A percentile compares a stretch with the other conserved stretches of the same genome.
Conservation (phyloP, 352 stramenopile genomes). For the Globisporangium spinosum region DNA sequence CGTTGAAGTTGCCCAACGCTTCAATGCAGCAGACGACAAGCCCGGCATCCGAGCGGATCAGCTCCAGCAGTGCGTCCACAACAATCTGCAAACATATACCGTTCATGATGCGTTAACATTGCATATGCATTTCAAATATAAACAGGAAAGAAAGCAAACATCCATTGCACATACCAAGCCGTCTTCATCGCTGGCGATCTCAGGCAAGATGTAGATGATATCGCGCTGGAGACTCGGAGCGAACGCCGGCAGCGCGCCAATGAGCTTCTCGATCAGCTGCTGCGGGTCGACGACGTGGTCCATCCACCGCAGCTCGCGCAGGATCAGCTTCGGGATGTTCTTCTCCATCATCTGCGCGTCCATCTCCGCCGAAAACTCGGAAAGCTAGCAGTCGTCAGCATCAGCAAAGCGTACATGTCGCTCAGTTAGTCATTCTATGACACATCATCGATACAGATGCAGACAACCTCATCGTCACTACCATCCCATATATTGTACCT, state of each 20-base stretch:
- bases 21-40: constrained; percentile 60
- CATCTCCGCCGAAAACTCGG: constrained; percentile 38
- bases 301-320: constrained; percentile 63
- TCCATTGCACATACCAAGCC: constrained; percentile 16
- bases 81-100: constrained; percentile 24
- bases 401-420: background rate
- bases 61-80: constrained; percentile 47
- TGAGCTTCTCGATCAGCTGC: constrained; percentile 50
- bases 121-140: background rate
- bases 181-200: constrained; percentile 55
- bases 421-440: background rate
- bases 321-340: constrained; percentile 56
- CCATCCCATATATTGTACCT: constrained; percentile 18
- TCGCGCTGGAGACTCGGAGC: constrained; percentile 45
- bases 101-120: background rate
- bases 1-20: constrained; percentile 60
- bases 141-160: background rate
- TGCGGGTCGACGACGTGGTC: constrained; percentile 42
- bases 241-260: constrained; percentile 43
- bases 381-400: constrained; percentile 22
- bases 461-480: too few species aligned
- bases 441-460: too few species aligned
- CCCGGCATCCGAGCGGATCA: constrained; percentile 41
- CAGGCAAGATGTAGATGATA: constrained; percentile 64
- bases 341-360: constrained; percentile 38